Conservation (phyloP, 2,329 filamentous ascomycete species). For the Huntiella omanensis region DNA sequence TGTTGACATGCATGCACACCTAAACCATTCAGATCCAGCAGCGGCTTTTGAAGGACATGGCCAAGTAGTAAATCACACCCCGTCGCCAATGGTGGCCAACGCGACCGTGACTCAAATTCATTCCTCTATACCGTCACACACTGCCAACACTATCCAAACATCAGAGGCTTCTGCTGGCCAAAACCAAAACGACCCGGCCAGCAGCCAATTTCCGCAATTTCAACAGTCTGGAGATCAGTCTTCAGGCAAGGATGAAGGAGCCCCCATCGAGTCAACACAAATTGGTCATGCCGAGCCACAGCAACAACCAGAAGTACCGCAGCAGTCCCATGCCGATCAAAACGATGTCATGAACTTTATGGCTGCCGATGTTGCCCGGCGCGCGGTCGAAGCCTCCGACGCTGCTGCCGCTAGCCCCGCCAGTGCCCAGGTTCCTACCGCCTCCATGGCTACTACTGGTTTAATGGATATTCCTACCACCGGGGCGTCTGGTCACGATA, state of each 20-base stretch:
- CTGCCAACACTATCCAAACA: not conserved
- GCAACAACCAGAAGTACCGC: constrained; percentile 3
- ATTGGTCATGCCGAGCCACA: not conserved
- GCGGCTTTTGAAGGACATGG: constrained; percentile 2
- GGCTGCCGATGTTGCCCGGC: constrained; percentile 7
- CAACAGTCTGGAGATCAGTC: too few relatives aligned
- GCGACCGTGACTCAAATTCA: not conserved
- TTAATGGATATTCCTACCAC: constrained; percentile 19
- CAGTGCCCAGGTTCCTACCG: constrained; percentile 19
- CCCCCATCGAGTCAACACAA: too few relatives aligned
- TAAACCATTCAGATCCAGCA: constrained; percentile 4
- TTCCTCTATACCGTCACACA: constrained; percentile 6
- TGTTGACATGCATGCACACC: constrained; percentile 3
- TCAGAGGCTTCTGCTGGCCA: not conserved
- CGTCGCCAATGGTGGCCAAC: not conserved
- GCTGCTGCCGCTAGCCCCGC: constrained; percentile 18
- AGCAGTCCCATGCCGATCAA: constrained; percentile 4
- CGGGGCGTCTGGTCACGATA: constrained; percentile 14
- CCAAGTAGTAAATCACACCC: not conserved
- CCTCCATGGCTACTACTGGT: not conserved
- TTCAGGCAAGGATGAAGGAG: too few relatives aligned
- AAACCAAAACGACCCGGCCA: not conserved
- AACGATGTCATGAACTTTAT: constrained; percentile 10
- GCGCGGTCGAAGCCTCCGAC: constrained; percentile 9
- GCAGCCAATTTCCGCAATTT: not conserved